A percentile compares a stretch with the other conserved stretches of the same genome.
These are phyloP conservation scores for Pharnaceum exiguum DNA, from an alignment of 148 eudicot genomes.

Conservation along the genomic window DNA sequence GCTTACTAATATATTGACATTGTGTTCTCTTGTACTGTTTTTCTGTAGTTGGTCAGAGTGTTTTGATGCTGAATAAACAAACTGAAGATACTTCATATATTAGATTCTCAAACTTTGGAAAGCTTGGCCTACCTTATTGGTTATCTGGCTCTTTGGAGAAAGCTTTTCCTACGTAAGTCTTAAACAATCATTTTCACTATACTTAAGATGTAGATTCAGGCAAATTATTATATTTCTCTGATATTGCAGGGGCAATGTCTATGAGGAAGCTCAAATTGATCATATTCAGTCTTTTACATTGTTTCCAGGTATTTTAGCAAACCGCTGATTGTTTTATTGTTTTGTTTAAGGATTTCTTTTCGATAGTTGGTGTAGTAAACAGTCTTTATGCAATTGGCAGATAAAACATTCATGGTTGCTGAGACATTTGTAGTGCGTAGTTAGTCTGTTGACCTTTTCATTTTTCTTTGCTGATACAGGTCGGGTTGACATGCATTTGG, in stretches of 20 bases:
- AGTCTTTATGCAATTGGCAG: no score
- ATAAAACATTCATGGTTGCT: not conserved
- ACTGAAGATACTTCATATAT: constrained; percentile 45
- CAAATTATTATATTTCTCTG: constrained; percentile 9
- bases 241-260: constrained; percentile 33
- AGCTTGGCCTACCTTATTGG: constrained; percentile 87
- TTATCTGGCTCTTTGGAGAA: constrained; percentile 53
- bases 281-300: constrained; percentile 48
- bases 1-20: not conserved
- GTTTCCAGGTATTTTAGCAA: constrained; percentile 53
- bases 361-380: no score
- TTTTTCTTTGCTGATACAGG: constrained; percentile 41
- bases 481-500: constrained; percentile 56
- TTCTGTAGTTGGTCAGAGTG: constrained; percentile 68
- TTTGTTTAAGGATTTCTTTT: not conserved
- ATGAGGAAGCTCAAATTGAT: constrained; percentile 38
- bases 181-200: not conserved
- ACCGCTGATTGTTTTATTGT: not conserved
- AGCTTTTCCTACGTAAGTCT: constrained; percentile 54
- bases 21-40: constrained; percentile 11
- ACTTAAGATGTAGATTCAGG: not conserved
- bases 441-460: not conserved
- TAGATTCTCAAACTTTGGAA: constrained; percentile 58
- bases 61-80: constrained; percentile 47
- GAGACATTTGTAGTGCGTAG: not conserved